A percentile compares a stretch with the other conserved stretches of the same genome.
phyloP scores from a whole-genome alignment of 352 stramenopile species.

The Lagenidium giganteum region DNA sequence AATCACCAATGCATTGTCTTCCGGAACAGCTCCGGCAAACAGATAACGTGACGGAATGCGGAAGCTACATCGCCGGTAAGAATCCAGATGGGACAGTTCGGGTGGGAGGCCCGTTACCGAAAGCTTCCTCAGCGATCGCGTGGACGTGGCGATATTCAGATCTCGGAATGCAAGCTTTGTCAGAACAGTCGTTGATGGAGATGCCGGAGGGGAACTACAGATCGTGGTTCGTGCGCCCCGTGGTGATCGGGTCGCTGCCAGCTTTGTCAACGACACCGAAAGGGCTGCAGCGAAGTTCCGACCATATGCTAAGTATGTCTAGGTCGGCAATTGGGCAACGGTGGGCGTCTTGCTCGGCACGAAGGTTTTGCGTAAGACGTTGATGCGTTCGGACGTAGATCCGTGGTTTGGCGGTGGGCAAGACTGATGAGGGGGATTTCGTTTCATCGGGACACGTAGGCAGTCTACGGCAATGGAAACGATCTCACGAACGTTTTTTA shows the following conservation, averaged over 20 bases:
- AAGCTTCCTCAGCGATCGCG: too few species aligned
- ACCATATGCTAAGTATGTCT: conserved; percentile 1
- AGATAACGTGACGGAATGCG: too few species aligned
- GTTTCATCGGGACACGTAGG: neutral
- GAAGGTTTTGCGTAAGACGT: too few species aligned
- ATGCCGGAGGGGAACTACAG: neutral
- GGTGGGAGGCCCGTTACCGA: too few species aligned
- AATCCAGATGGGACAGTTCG: too few species aligned
- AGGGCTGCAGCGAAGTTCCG: neutral
- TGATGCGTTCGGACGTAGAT: too few species aligned
- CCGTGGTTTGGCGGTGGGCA: too few species aligned
- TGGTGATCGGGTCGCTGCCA: neutral
- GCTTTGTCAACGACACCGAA: conserved; percentile 3
- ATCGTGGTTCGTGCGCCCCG: neutral
- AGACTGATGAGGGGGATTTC: too few species aligned
- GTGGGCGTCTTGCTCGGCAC: neutral
- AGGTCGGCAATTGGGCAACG: neutral
- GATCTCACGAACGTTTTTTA: neutral
- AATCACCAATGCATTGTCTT: too few species aligned
- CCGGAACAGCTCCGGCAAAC: too few species aligned
- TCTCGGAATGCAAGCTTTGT: neutral
- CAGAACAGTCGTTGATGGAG: neutral
- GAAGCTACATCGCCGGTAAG: too few species aligned
- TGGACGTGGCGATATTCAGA: neutral
- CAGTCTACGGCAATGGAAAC: neutral